phyloP scores from a whole-genome alignment of 352 stramenopile genomes.

The Pythium scleroteichum region DNA sequence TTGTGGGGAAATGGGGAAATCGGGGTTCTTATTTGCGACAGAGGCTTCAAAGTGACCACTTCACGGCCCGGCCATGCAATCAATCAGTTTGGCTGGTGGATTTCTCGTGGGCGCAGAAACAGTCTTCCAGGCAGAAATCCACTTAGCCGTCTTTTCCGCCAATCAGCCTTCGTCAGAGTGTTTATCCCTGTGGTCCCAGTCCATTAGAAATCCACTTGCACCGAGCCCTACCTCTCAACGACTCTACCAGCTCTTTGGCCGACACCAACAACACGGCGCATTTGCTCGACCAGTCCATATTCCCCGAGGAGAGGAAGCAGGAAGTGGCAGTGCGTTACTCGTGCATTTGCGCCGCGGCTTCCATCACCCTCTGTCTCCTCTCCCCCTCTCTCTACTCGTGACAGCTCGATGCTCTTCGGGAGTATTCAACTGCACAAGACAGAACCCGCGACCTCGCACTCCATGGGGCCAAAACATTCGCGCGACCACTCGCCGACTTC shows the following conservation, averaged over 20 bases:
- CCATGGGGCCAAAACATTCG: conserved; percentile 21
- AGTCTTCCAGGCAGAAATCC: conserved; percentile 27
- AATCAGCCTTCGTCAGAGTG: conserved; percentile 10
- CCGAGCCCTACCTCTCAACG: conserved; percentile 18
- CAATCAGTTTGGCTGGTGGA: conserved; percentile 22
- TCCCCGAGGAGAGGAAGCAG: not conserved
- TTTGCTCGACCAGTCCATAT: not conserved
- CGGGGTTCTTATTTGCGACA: not conserved
- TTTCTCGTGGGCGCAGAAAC: conserved; percentile 23
- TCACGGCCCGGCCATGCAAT: conserved; percentile 12
- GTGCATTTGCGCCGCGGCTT: conserved; percentile 15
- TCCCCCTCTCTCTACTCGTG: not conserved
- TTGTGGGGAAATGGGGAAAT: too few relatives aligned
- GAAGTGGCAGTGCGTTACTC: conserved; percentile 7
- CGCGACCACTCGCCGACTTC: conserved; percentile 12
- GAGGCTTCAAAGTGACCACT: conserved; percentile 12
- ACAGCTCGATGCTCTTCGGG: conserved; percentile 23
- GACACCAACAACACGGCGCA: conserved; percentile 11
- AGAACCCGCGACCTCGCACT: conserved; percentile 6
- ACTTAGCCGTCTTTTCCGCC: conserved; percentile 15
- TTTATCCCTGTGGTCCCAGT: conserved; percentile 9
- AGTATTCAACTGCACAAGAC: conserved; percentile 11
- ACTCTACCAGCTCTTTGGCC: conserved; percentile 20
- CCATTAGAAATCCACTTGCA: conserved; percentile 23
- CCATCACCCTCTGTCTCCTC: not conserved